Evolutionary conservation across 768 basidiomycete species (phyloP), one percentile per base, ranked within the genome.

Genomic region (Paxillus involutus): DNA sequence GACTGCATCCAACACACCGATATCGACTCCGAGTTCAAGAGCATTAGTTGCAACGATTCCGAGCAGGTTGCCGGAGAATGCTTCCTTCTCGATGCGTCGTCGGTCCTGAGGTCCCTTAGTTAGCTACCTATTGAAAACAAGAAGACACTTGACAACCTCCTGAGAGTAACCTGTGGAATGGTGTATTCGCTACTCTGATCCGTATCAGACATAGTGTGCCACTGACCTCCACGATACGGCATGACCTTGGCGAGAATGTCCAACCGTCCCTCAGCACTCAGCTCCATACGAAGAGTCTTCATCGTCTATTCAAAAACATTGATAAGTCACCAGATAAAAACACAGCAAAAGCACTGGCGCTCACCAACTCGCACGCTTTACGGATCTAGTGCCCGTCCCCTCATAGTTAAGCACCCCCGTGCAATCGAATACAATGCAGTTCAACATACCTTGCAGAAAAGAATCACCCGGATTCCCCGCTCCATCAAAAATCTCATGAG

Each of bases 41-140:
- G 93, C 93, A 61, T 93, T 95, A 0, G 93, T 96, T 0, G 92
- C 89, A 33, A 96, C 79, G 43, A 95, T 88, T 12, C 94, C 93
- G 0, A 96, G 80, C 10, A 95, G 75, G 57, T 82, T 78, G 3
- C 92, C 91, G 1, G 85, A 83, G 64, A 96, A 96, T 5, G 94
- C 93, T 62, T 94, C 89, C 43, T 81, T 76, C 68, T 96, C 93
- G 47, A 95, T 94, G 56, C 74, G 78, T 24, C 93, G 83, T 26
- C 93, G 84, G 63, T 94, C 93, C 86, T 91, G 21, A 1, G 36
- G 16, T 35, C 11, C 44, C 30, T 48, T 12, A 40, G 30, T 55
- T 49, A 52, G 50, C 17, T 49, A 32, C 33, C 30, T 35, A 19
- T 13, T 40, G 35, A 24, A 3, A 21, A 41, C 33, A 37, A 51